These are phyloP conservation scores for Triangularia setosa DNA, from an alignment of 2,329 filamentous ascomycete species.

Conservation along the genomic window DNA sequence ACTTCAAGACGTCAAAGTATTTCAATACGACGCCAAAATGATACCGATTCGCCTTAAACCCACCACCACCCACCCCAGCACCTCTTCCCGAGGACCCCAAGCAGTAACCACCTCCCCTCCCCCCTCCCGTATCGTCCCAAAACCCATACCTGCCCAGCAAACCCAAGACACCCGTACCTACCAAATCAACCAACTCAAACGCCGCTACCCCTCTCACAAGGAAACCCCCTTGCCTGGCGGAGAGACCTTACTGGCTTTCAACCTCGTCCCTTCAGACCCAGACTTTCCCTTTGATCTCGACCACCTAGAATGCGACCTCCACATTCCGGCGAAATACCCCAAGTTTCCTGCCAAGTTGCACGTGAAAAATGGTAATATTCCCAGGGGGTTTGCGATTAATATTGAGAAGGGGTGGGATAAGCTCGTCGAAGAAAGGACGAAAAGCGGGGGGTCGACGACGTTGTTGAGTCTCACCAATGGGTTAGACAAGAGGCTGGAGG, in stretches of 20 bases:
- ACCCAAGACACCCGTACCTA: conserved; percentile 66
- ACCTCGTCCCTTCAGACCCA: conserved; percentile 69
- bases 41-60: conserved; percentile 21
- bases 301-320: conserved; percentile 62
- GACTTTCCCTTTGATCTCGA: conserved; percentile 79
- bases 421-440: conserved; percentile 52
- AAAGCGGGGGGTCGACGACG: conserved; percentile 40
- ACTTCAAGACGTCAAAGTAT: background rate
- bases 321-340: conserved; percentile 63
- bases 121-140: conserved; percentile 54
- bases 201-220: conserved; percentile 56
- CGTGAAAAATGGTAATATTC: conserved; percentile 51
- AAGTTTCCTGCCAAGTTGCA: conserved; percentile 52
- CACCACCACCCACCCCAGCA: background rate
- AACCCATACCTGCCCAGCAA: conserved; percentile 63
- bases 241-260: conserved; percentile 58
- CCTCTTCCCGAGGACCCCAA: conserved; percentile 31
- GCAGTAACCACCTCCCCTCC: conserved; percentile 41
- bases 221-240: conserved; percentile 39
- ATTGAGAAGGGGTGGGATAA: conserved; percentile 70
- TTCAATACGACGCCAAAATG: conserved; percentile 14
- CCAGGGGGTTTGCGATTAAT: conserved; percentile 67
- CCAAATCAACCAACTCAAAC: conserved; percentile 68
- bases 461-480: conserved; percentile 64
- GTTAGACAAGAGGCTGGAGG: conserved; percentile 69